Conservation (phyloP, 2,329 filamentous ascomycete genomes). For the Chaetomium strumarium region DNA sequence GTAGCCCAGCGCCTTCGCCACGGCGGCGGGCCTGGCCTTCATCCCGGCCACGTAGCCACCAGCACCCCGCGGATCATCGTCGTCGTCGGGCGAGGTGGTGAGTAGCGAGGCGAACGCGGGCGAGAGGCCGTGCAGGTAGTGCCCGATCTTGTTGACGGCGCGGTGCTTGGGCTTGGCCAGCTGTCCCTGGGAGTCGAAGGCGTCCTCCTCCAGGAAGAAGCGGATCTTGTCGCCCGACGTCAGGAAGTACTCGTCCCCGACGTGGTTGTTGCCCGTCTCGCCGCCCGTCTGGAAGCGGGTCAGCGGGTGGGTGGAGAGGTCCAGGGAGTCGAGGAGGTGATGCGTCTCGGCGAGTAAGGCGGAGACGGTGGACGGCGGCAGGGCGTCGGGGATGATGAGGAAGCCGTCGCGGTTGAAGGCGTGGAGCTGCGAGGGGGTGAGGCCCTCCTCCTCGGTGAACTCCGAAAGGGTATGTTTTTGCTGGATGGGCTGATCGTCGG, state of each 20-base stretch:
- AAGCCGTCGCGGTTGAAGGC: constrained; percentile 81
- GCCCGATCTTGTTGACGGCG: constrained; percentile 86
- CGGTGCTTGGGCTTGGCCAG: constrained; percentile 73
- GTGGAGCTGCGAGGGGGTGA: constrained; percentile 64
- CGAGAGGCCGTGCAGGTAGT: constrained; percentile 67
- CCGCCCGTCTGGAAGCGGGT: constrained; percentile 88
- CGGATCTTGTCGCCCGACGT: constrained; percentile 83
- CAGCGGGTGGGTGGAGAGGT: constrained; percentile 79
- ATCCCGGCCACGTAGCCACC: constrained; percentile 28
- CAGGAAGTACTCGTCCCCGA: constrained; percentile 93
- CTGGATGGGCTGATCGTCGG: not conserved
- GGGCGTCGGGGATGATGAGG: constrained; percentile 75
- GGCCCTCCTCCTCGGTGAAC: constrained; percentile 42
- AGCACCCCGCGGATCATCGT: too few relatives aligned
- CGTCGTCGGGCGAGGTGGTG: constrained; percentile 43
- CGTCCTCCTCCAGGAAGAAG: constrained; percentile 97
- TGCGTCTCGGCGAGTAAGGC: constrained; percentile 70
- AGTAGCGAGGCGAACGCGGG: constrained; percentile 57
- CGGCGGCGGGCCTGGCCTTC: constrained; percentile 44
- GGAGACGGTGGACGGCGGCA: constrained; percentile 59
- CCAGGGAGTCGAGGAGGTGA: constrained; percentile 66
- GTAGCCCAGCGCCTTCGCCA: constrained; percentile 70
- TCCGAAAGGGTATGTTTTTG: not conserved
- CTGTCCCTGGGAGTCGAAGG: constrained; percentile 60
- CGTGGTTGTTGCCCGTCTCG: constrained; percentile 59